Base-by-base conservation (phyloP, 306 rosid species). In the Castanopsis chinensis region DNA sequence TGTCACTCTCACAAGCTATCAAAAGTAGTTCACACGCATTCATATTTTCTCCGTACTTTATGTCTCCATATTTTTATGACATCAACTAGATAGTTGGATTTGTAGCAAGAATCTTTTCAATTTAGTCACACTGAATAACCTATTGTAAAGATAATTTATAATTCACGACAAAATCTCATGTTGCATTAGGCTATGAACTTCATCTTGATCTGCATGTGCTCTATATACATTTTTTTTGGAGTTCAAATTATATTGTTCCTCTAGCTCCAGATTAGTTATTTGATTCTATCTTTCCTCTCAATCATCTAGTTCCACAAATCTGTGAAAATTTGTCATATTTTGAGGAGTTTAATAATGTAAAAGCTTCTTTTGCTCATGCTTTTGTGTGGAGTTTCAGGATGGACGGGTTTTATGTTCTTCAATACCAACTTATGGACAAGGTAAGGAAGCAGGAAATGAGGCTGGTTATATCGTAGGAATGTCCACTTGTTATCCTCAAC, bases 361-460 rank as follows among this genome's bases (percentile, higher is more conserved):
- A 69, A 21, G 12, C 55, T 69, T 76, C 57, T 69, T 57, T 77
- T 61, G 52, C 6, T 83, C 63, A 77, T 15, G 14, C 63, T 71
- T 17, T 8, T 61, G 32, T 78, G 68, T 27, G 52, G 15, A 17
- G 18, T 68, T 75, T 55, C 79, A 93, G 98, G 97, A 92, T 45
- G 98, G 96, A 17, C 79, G 88, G 20, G 83, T 85, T 12, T 77
- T 93, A 71, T 93, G 98, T 80, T 86, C 97, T 1, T 93, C 98
- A 2, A 79, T 51, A 51, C 88, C 98, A 69, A 81, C 73, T 21
- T 93, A 93, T 75, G 98, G 98, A 78, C 41, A 64, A 9, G 97
- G 98, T 1, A 41, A 76, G 3, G 92, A 91, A 69, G 87, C 88
- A 23, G 98, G 97, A 76, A 87, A 93, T 55, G 98, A 93, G 51